Base-by-base conservation (phyloP, 495 filamentous ascomycete species). In the Jackrogersella minutella region DNA sequence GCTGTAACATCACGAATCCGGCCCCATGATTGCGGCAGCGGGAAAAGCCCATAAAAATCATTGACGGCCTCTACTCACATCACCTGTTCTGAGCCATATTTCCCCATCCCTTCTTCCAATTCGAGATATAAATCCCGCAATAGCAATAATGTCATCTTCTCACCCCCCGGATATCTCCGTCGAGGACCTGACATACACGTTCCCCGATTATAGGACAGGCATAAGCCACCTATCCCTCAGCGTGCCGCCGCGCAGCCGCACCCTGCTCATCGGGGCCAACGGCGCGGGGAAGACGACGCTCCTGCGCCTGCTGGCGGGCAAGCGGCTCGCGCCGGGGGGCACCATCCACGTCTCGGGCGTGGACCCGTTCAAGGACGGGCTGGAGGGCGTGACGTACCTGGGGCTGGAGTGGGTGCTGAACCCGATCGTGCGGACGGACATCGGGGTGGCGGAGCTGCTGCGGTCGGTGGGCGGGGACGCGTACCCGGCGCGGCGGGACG, bases 361-460 rank as follows among this genome's bases (percentile, higher is more conserved):
- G 26, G 96, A 98, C 79, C 95, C 95, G 6, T 98, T 99, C 85
- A 90, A 89, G 69, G 84, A 91, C 19, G 86, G 87, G 9, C 84
- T 97, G 0, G 90, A 96, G 77, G 95, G 93, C 44, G 94, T 99
- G 22, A 97, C 93, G 47, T 99, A 99, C 76, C 89, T 99, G 5
- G 95, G 95, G 0, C 85, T 96, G 0, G 95, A 99, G 80, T 99
- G 96, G 96, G 96, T 98, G 10, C 86, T 98, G n/a, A 98, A 98
- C 80, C 90, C 88, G 31, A 96, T 97, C 69, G 96, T 98, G 33
- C 88, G 96, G 28, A 95, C 90, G 13, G 95, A 99, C 77, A 97
- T 99, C 62, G 92, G 90, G 37, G 93, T 99, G 2, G 85, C 84
- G 2, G 93, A 93, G 39, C 87, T 99, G 5, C 86, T 99, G 16